phyloP scores from a whole-genome alignment of 176 grass and related monocot genomes.

The Elymus sibiricus region DNA sequence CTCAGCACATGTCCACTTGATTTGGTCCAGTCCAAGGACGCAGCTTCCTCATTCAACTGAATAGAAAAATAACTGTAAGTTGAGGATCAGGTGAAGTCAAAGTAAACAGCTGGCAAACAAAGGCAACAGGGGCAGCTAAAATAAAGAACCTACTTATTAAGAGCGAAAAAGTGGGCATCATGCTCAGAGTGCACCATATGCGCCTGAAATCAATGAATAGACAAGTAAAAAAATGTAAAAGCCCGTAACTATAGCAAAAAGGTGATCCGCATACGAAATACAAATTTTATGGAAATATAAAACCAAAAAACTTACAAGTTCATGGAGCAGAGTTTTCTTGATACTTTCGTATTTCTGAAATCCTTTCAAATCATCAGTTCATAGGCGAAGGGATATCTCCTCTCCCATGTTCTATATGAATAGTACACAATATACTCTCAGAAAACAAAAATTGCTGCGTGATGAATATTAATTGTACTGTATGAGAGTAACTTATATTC shows the following conservation, averaged over 20 bases:
- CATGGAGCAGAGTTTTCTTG: constrained; percentile 92
- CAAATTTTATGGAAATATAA: constrained; percentile 9
- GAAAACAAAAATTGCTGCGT: background rate
- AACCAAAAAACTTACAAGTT: constrained; percentile 59
- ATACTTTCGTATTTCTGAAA: constrained; percentile 93
- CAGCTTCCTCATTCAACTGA: constrained; percentile 91
- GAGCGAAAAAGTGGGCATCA: constrained; percentile 86
- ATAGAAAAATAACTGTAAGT: constrained; percentile 1
- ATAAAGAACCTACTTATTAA: constrained; percentile 80
- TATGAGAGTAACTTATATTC: constrained; percentile 7
- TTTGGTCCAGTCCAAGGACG: constrained; percentile 87
- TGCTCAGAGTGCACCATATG: constrained; percentile 96
- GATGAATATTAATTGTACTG: background rate
- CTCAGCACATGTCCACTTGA: constrained; percentile 72
- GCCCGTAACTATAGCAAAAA: background rate
- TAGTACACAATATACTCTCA: constrained; percentile 18
- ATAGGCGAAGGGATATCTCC: constrained; percentile 84
- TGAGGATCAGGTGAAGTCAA: background rate
- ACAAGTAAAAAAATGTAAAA: constrained; percentile 3
- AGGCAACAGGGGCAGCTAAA: background rate
- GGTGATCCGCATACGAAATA: background rate
- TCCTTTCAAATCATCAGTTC: constrained; percentile 93
- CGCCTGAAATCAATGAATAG: constrained; percentile 51
- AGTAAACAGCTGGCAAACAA: background rate
- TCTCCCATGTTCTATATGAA: constrained; percentile 80